Base-by-base conservation (phyloP, 2,329 filamentous ascomycete species). In the Aspergillus texensis region DNA sequence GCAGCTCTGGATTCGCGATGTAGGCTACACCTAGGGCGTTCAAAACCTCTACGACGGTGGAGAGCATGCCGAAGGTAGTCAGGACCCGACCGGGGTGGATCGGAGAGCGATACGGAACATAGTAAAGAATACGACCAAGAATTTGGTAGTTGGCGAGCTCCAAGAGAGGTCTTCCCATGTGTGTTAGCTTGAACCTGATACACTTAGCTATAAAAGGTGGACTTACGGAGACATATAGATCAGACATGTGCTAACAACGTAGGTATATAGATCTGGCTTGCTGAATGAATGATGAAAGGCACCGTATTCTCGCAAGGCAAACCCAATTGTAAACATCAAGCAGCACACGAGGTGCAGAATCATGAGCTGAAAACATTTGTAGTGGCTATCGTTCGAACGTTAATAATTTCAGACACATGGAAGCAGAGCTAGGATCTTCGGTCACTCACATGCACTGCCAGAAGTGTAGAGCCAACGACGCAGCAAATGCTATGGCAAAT, bases 131-230 rank as follows among this genome's bases (percentile, higher is more conserved):
- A 4, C 86, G 83, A 2, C 84, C 84, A 28, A 90, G 82, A 61
- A 88, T 82, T 68, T 87, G 83, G 74, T 89, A 89, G 70, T 89
- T 88, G 61, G 85, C 82, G 3, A 87, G 80, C 58, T 87, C 86
- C 46, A 89, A 84, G 4, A 90, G 78, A 0, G 88, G 88, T 3
- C 85, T 86, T 55, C 34, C 58, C 14, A 32, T 21, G 10, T 45
- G 12, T 34, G 24, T 43, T 52, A 43, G 36, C 11, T 9, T 11
- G 4, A 26, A 12, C 4, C 12, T 14, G 14, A 36, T 28, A 32
- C 54, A 52, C 12, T 39, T 45, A 9, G 12, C 30, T 21, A 14
- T 56, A 48, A 1, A 24, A 19, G 53, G 50, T 14, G 36, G 11
- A 70, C 71, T 66, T 68, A 77, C 54, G 79, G 82, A 57, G 41